Percentiles rank a stretch among this genome's conserved stretches.
Evolutionary conservation across 2,329 filamentous ascomycete species (phyloP).

Genomic region (Colletotrichum karsti): DNA sequence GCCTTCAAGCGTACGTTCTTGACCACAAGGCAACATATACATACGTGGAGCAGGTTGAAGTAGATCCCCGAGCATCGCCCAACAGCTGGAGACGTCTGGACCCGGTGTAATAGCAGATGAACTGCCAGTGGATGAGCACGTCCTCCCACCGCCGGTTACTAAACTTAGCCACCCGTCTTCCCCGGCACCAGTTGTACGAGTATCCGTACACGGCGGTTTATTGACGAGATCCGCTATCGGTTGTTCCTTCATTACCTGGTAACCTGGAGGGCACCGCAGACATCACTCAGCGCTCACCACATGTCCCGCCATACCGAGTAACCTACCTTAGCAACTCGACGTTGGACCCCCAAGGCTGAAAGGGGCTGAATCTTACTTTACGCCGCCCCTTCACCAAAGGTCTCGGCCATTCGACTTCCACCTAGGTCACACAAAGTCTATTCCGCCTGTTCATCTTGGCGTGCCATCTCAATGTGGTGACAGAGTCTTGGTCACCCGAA

Average conservation of each 20-base stretch:
- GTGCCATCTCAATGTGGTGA: background rate
- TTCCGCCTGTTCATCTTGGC: background rate
- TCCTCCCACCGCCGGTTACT: constrained; percentile 1
- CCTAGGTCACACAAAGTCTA: background rate
- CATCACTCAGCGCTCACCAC: too few relatives aligned
- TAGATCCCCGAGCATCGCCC: background rate
- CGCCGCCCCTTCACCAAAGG: background rate
- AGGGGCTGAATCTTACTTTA: background rate
- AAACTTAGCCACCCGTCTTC: constrained; percentile 22
- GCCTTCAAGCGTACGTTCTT: background rate
- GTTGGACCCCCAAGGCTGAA: background rate
- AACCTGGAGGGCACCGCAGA: too few relatives aligned
- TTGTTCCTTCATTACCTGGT: too few relatives aligned
- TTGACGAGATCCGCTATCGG: too few relatives aligned
- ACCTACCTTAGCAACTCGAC: background rate
- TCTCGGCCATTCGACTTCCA: background rate
- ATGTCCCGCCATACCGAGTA: too few relatives aligned
- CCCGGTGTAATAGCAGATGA: background rate
- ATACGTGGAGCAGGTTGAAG: background rate
- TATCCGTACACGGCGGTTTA: too few relatives aligned
- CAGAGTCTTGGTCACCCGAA: too few relatives aligned
- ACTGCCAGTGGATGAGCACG: background rate
- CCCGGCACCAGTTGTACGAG: background rate
- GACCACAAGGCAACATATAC: background rate
- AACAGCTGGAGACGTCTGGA: background rate